Percentiles rank a stretch among this genome's conserved stretches.
Conservation (phyloP, 805 yeast genomes). For the Suhomyces prunicola region DNA sequence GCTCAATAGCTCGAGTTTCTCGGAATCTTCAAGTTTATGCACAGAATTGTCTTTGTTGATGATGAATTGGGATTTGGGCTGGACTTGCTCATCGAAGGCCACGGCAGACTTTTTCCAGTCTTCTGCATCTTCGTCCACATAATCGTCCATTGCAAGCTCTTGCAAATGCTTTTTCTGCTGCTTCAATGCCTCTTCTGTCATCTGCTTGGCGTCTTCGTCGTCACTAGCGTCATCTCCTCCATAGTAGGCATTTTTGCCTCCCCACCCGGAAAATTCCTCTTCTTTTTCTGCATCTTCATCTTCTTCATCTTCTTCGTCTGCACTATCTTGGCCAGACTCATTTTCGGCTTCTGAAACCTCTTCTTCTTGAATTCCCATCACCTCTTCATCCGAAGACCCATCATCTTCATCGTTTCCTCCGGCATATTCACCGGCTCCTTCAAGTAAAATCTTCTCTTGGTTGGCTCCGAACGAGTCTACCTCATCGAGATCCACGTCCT, state of each 20-base stretch:
- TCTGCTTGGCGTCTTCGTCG: constrained; percentile 70
- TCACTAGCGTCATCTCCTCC: constrained; percentile 66
- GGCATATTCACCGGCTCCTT: constrained; percentile 50
- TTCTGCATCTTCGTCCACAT: constrained; percentile 68
- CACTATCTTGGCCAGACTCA: constrained; percentile 15
- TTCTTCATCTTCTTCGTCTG: constrained; percentile 50
- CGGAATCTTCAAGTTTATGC: constrained; percentile 45
- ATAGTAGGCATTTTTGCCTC: constrained; percentile 48
- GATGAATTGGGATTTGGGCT: constrained; percentile 8
- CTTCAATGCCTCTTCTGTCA: constrained; percentile 84
- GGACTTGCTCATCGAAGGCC: constrained; percentile 35
- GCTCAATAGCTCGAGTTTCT: constrained; percentile 51
- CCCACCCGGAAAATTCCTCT: constrained; percentile 35
- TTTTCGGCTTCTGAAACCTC: constrained; percentile 40
- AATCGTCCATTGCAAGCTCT: constrained; percentile 59
- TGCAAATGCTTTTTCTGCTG: constrained; percentile 73
- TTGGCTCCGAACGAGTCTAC: constrained; percentile 66
- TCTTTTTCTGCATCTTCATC: constrained; percentile 37
- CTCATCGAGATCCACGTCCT: constrained; percentile 52
- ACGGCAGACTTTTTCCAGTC: constrained; percentile 71
- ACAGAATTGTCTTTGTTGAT: constrained; percentile 15
- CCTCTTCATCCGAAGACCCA: constrained; percentile 56
- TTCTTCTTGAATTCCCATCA: constrained; percentile 35
- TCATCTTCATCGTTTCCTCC: constrained; percentile 21
- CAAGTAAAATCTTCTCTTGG: constrained; percentile 54